These are phyloP conservation scores for Amaranthus cruentus DNA, from an alignment of 148 eudicot species.

Conservation along the genomic window DNA sequence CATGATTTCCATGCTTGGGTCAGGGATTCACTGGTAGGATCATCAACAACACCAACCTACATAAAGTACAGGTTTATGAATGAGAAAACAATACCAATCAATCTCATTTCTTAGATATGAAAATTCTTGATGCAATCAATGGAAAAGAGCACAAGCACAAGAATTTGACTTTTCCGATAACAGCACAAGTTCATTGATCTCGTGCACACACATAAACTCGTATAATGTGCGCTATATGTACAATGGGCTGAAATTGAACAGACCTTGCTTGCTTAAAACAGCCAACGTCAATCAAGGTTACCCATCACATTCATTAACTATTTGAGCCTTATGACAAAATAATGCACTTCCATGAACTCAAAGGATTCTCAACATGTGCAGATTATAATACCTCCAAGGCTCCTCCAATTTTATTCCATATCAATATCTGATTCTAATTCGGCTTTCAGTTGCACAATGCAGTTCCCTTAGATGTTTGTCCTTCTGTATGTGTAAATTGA, in stretches of 20 bases:
- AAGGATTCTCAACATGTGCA: neutral
- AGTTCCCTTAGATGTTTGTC: neutral
- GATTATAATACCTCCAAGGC: neutral
- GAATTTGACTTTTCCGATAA: no score
- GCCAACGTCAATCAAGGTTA: neutral
- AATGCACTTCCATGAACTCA: neutral
- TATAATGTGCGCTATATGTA: neutral
- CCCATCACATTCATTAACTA: neutral
- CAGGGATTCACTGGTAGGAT: slow-evolving; percentile 65
- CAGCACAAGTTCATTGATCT: no score
- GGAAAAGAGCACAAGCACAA: no score
- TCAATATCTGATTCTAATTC: neutral
- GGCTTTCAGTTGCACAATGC: neutral
- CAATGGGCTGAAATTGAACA: neutral
- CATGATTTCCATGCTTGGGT: slow-evolving; percentile 98
- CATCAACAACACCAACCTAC: slow-evolving; percentile 71
- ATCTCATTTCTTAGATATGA: neutral
- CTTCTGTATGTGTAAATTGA: no score
- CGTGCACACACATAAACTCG: neutral
- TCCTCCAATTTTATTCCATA: neutral
- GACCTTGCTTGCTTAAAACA: neutral
- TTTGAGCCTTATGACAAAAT: neutral
- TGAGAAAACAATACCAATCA: neutral
- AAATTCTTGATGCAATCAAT: neutral
- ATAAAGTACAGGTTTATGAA: neutral